Evolutionary conservation across 257 asterid species (phyloP), one percentile per base, ranked within the genome.

Genomic region (Lycium barbarum): DNA sequence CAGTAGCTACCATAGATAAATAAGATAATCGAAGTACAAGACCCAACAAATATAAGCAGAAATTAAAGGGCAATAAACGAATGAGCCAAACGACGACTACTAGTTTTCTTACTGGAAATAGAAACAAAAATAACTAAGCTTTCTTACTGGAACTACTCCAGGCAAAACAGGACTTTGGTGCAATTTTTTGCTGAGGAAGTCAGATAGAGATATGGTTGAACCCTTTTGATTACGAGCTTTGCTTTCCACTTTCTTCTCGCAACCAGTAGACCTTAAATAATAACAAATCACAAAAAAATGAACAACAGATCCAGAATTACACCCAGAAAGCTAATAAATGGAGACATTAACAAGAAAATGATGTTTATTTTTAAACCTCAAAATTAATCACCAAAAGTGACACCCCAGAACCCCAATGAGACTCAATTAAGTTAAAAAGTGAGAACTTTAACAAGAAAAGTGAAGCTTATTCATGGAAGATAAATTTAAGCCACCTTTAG

Each of bases 101-200:
- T 26, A 26, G 33, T 26, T 26, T 26, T 26, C 33, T 26, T 26
- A 26, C 33, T 26, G 33, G 33, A 26, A 26, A 26, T 13, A 13
- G 81, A 26, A 51, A 76, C 22, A 13, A 51, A 51, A 76, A 51
- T 9, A 51, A 22, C 26, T 7, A 13, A 76, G 65, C 14, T 51
- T 14, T 13, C 82, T 65, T 86, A 95, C 97, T 91, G 87, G 89
- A 78, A 80, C 84, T 2, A 95, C 89, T 13, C 89, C 86, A 15
- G 93, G 96, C 0, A 91, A 88, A 43, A 82, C 93, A 78, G 97
- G 90, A 88, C 88, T 88, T 86, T 87, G 88, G 66, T 90, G 92
- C 90, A 95, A 84, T 86, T 90, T 95, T 87, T 86, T 87, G 88
- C 89, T 88, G 18, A 95, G 93, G 84, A 88, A 95, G 43, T 93